phyloP scores from a whole-genome alignment of 495 filamentous ascomycete genomes.

The Cryomyces antarcticus region DNA sequence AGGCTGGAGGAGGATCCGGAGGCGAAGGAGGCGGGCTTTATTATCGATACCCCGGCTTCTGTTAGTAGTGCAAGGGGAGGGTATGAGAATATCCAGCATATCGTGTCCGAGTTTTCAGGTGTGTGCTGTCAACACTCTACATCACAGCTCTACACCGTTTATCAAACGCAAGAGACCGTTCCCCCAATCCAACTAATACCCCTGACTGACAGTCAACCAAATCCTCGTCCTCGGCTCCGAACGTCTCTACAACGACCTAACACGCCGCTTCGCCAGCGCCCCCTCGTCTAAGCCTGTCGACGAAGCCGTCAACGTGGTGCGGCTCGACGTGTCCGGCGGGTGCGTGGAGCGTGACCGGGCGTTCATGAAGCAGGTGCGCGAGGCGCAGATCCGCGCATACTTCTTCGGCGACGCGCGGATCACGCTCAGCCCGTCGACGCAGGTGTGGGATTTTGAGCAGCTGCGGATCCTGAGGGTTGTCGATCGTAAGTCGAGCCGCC shows the following conservation, averaged over 20 bases:
- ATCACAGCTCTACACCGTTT: background rate
- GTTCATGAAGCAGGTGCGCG: conserved; percentile 49
- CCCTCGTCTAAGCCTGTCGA: conserved; percentile 27
- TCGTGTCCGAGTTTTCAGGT: conserved; percentile 73
- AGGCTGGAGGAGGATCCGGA: conserved; percentile 60
- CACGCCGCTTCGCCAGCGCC: conserved; percentile 46
- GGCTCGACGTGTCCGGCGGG: conserved; percentile 71
- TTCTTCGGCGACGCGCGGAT: conserved; percentile 72
- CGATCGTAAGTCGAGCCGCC: conserved; percentile 21
- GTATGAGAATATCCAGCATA: conserved; percentile 61
- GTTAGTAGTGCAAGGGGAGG: conserved; percentile 39
- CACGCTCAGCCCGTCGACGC: conserved; percentile 68
- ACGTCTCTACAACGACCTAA: conserved; percentile 56
- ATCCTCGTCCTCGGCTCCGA: conserved; percentile 74
- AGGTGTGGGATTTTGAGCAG: conserved; percentile 53
- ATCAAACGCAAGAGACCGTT: background rate
- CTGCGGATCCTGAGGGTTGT: conserved; percentile 46
- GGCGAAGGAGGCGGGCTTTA: conserved; percentile 48
- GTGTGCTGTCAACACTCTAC: conserved; percentile 11
- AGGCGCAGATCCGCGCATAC: conserved; percentile 68
- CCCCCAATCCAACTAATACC: background rate
- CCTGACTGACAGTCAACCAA: conserved; percentile 35
- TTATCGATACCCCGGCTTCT: conserved; percentile 70
- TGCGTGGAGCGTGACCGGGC: conserved; percentile 60
- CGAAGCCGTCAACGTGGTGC: conserved; percentile 51